Base-by-base conservation (phyloP, 495 filamentous ascomycete genomes). In the Penicillium cinerascens region DNA sequence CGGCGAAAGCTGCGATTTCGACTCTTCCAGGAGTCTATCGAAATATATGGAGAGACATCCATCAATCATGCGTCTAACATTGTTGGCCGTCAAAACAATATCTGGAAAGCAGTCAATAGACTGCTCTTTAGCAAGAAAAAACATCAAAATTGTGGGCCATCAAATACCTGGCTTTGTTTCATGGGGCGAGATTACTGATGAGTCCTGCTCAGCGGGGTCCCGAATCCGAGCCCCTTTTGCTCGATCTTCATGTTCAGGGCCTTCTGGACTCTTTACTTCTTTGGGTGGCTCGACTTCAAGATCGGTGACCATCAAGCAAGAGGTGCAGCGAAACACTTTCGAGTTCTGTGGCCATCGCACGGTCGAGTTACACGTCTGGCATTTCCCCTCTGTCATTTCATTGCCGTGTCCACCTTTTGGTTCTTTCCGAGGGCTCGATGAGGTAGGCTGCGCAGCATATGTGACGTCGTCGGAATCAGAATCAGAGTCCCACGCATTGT, bases 291-390 rank as follows among this genome's bases (percentile, higher is more conserved):
- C 55, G 11, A 82, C 82, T 52, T 82, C 79, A 42, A 96, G 63
- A 63, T 96, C 91, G 58, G 93, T 96, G 59, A 97, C 82, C 42
- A 87, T 95, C 59, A 90, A 72, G 68, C 92, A 97, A 42, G 87
- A 82, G 27, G 88, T 87, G 68, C 92, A 97, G 58, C 89, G 79
- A 70, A 92, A 96, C 38, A 86, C 77, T 22, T 80, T 78, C 56
- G 92, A 64, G 49, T 85, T 77, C 52, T 78, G 80, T n/a, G 92
- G 91, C 88, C 91, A 96, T 43, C 85, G 83, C 42, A 96, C 83
- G 37, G 82, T 81, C 43, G 86, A 87, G 64, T 86, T 87, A 65
- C 92, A 95, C 10, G 88, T 90, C 75, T 86, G 84, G 61, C 90
- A 95, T 59, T 80, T 86, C 13, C 89, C 89, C 25, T 85, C 85